Evolutionary conservation across 108 stramenopile species (phyloP), one percentile per base, ranked within the genome.

Genomic region (Licmophora abbreviata): DNA sequence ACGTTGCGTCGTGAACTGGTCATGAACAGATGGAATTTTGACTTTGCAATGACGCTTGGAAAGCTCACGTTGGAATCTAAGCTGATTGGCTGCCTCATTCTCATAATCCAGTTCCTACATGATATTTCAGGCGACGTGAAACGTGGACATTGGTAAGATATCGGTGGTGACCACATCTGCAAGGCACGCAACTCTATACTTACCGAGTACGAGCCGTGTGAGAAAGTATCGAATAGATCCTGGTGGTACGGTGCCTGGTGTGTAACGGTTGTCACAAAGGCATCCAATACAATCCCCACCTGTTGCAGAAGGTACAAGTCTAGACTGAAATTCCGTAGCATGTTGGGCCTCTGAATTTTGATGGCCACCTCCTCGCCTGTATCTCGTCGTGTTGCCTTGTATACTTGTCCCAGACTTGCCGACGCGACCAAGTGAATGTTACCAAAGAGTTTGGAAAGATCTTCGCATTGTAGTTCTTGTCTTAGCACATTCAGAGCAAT

Each of bases 21-120:
- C 65, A 58, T 75, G 78, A 2, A 95, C 79, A 27, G 69, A 48
- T 20, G 97, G 97, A 3, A 95, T 86, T 21, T 83, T 66, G 38
- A 97, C 93, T 59, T 81, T 93, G 2, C 77, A 59, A 82, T 58
- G 31, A 37, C 42, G 28, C 33, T 50, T 50, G 30, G 61, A 65
- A 50, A 97, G 95, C 46, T 96, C 93, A 24, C 60, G 60, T 48
- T 75, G 71, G 54, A 93, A 95, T 37, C 91, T 60, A 43, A 88
- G 79, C 7, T 85, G 74, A 36, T 97, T 96, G 22, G 67, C 52
- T 1, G 92, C 97, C 57, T 97, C 97, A 45, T 91, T 84, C 30
- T 79, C 50, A 57, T 97, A 97, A 70, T 97, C 94, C 44, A 97
- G 93, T 54, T 97, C 97, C 53, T 83, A n/a, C n/a, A n/a, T n/a